Evolutionary conservation across 257 asterid species (phyloP).

Genomic region (Solanum gandarillasii): DNA sequence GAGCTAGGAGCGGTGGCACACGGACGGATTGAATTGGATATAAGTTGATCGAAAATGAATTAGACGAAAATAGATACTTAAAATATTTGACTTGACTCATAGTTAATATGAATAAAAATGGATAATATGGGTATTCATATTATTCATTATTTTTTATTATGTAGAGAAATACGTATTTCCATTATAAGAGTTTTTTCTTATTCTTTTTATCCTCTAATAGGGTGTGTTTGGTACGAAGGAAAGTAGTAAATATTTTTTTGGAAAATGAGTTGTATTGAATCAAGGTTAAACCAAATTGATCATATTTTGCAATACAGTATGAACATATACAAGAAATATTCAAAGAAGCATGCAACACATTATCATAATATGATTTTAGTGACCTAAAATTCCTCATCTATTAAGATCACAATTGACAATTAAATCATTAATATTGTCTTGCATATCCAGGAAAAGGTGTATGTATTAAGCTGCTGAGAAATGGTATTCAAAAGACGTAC

Average conservation of each 20-base stretch:
- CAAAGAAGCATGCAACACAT: not conserved
- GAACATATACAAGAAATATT: not conserved
- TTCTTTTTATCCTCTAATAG: not conserved
- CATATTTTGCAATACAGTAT: not conserved
- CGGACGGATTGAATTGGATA: too few species aligned
- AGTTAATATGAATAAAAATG: too few species aligned
- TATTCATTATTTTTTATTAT: too few species aligned
- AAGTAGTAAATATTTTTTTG: too few species aligned
- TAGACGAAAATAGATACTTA: too few species aligned
- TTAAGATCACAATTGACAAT: not conserved
- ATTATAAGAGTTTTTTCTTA: not conserved
- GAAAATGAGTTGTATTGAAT: too few species aligned
- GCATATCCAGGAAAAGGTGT: not conserved
- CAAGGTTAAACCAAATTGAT: too few species aligned
- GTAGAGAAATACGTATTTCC: not conserved
- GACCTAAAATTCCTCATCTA: not conserved
- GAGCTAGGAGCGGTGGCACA: not conserved
- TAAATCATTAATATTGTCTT: not conserved
- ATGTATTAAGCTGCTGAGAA: not conserved
- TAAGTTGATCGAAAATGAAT: too few species aligned
- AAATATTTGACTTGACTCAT: not conserved
- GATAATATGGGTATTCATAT: accelerated
- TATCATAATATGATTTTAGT: not conserved
- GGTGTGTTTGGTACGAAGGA: not conserved
- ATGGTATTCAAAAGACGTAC: not conserved